Conservation (phyloP, 1,284 basidiomycete species). For the Melampsora abietis-canadensis region DNA sequence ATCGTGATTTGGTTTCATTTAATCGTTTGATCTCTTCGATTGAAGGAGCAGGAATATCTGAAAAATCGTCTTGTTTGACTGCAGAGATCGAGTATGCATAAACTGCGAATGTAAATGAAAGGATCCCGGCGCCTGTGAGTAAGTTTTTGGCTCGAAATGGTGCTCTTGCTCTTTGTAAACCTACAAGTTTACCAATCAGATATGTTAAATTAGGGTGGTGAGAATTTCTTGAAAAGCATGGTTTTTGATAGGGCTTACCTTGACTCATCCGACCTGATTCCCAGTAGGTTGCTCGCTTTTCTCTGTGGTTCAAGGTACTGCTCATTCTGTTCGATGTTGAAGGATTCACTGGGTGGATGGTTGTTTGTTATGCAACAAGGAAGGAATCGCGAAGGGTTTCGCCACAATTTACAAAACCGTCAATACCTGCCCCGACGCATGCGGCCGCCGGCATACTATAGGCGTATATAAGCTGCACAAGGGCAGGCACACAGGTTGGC, state of each 20-base stretch:
- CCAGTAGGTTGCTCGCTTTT: conserved; percentile 31
- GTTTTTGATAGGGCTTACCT: not conserved
- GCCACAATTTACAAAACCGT: too few relatives aligned
- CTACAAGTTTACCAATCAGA: not conserved
- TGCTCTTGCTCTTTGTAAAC: conserved; percentile 19
- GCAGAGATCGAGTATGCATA: conserved; percentile 31
- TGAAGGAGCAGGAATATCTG: conserved; percentile 31
- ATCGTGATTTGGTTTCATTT: conserved; percentile 1
- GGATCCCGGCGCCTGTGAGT: conserved; percentile 21
- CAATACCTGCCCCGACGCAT: too few relatives aligned
- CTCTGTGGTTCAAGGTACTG: conserved; percentile 13
- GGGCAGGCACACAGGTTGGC: too few relatives aligned
- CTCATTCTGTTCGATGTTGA: too few relatives aligned
- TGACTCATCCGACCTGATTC: conserved; percentile 26
- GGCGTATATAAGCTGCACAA: too few relatives aligned
- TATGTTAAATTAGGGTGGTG: not conserved
- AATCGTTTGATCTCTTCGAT: conserved; percentile 16
- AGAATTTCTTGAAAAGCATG: not conserved
- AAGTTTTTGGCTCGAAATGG: conserved; percentile 28
- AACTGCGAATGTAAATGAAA: conserved; percentile 32
- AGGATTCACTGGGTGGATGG: too few relatives aligned
- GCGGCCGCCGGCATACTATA: too few relatives aligned
- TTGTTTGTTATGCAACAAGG: too few relatives aligned
- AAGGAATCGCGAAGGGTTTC: too few relatives aligned
- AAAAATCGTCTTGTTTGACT: conserved; percentile 38